A percentile compares a stretch with the other conserved stretches of the same genome.
These are phyloP conservation scores for Magnaporthales sp. DNA, from an alignment of 2,329 filamentous ascomycete species.

Conservation along the genomic window DNA sequence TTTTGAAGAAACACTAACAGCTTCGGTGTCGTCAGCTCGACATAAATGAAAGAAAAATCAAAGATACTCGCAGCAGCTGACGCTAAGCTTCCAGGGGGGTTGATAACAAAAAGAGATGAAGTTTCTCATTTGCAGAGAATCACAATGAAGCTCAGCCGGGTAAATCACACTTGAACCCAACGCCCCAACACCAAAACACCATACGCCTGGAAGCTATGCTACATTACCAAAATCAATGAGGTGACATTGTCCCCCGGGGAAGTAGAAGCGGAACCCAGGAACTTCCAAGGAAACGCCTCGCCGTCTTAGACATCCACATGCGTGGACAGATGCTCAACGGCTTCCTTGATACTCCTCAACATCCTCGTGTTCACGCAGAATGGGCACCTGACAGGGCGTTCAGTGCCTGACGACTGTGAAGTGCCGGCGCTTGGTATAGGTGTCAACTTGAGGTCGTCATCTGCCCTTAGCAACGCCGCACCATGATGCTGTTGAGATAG, in stretches of 20 bases:
- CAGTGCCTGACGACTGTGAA: conserved; percentile 12
- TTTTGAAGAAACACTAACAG: background rate
- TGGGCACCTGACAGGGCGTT: conserved; percentile 46
- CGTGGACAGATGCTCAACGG: conserved; percentile 53
- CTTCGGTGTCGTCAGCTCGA: background rate
- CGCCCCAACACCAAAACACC: background rate
- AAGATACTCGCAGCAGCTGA: background rate
- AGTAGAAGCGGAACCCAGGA: background rate
- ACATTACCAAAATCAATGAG: background rate
- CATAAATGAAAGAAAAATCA: background rate
- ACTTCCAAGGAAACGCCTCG: background rate
- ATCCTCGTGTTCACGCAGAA: conserved; percentile 55
- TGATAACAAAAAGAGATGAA: background rate
- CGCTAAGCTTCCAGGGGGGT: background rate
- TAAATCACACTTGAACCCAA: background rate
- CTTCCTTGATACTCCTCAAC: conserved; percentile 51
- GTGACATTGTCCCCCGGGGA: too few species aligned
- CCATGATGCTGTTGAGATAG: background rate
- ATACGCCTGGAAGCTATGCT: background rate
- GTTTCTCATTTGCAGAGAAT: background rate
- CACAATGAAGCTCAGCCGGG: background rate
- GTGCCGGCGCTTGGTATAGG: conserved; percentile 41
- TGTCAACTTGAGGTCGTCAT: conserved; percentile 41
- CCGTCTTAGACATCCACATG: conserved; percentile 45
- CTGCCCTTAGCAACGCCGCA: conserved; percentile 7